Percentiles rank a stretch among this genome's conserved stretches.
Evolutionary conservation across 1,139 yeast species (phyloP).

Genomic region (Pichia sp.): DNA sequence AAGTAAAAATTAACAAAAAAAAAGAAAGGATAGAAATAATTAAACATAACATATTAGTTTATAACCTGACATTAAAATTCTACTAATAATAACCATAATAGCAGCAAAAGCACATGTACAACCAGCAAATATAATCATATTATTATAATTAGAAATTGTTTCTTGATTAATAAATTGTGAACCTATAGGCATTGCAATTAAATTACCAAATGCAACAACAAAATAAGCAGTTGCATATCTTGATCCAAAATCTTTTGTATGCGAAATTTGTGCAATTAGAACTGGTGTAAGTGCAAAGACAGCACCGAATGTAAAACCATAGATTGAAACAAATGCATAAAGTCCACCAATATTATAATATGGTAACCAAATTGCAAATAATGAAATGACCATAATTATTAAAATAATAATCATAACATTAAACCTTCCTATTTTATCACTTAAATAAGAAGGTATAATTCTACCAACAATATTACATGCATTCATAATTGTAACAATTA

Average conservation of each 20-base stretch:
- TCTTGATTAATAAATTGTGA: slow-evolving; percentile 43
- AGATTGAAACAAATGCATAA: slow-evolving; percentile 34
- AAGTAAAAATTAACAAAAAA: too few relatives aligned
- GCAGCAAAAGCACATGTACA: slow-evolving; percentile 28
- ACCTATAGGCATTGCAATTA: slow-evolving; percentile 47
- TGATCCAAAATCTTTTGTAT: slow-evolving; percentile 58
- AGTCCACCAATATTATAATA: slow-evolving; percentile 30
- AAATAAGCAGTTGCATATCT: slow-evolving; percentile 66
- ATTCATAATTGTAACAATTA: slow-evolving; percentile 43
- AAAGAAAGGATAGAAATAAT: too few relatives aligned
- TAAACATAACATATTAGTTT: slow-evolving; percentile 16
- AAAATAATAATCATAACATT: slow-evolving; percentile 40
- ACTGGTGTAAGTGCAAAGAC: slow-evolving; percentile 29
- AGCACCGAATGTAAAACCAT: slow-evolving; percentile 33
- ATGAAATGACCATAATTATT: slow-evolving; percentile 27
- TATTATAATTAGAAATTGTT: slow-evolving; percentile 26
- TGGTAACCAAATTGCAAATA: slow-evolving; percentile 45
- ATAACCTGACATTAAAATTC: slow-evolving; percentile 34
- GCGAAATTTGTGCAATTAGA: slow-evolving; percentile 56
- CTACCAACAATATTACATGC: slow-evolving; percentile 46
- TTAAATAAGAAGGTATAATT: slow-evolving; percentile 41
- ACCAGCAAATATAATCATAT: slow-evolving; percentile 34
- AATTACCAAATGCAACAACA: slow-evolving; percentile 52
- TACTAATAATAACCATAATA: slow-evolving; percentile 28
- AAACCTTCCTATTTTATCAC: slow-evolving; percentile 47